Evolutionary conservation across 225 moss, liverwort and hornwort genomes (phyloP).

Genomic region (Physcomitrellopsis africana): DNA sequence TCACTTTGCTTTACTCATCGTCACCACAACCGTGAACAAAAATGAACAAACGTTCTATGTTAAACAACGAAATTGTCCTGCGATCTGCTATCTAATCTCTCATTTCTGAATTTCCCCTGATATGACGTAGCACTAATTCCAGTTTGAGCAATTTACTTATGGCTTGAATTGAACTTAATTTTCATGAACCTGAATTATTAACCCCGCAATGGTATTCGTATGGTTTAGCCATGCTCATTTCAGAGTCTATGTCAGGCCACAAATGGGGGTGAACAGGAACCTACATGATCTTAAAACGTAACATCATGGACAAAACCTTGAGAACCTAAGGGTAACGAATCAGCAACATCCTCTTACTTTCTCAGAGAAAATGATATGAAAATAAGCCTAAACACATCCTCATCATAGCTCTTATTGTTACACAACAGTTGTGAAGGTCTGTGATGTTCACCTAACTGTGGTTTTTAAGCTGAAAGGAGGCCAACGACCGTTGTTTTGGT

Average conservation of each 20-base stretch:
- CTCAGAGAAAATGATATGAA: too few relatives aligned
- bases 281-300: background rate
- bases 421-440: background rate
- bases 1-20: constrained; percentile 36
- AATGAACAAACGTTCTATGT: constrained; percentile 12
- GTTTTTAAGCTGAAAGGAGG: background rate
- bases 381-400: background rate
- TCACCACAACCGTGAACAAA: constrained; percentile 19
- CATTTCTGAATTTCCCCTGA: background rate
- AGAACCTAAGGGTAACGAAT: background rate
- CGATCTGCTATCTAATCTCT: background rate
- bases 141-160: too few relatives aligned
- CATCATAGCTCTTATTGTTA: background rate
- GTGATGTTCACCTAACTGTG: background rate
- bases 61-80: constrained; percentile 8
- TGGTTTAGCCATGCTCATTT: background rate
- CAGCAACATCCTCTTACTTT: background rate
- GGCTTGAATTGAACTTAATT: constrained; percentile 14
- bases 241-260: background rate
- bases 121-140: too few relatives aligned
- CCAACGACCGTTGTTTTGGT: too few relatives aligned
- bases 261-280: background rate
- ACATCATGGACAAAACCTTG: background rate
- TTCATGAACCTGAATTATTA: background rate
- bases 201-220: constrained; percentile 15